These are phyloP conservation scores for Colletotrichum theobromicola DNA, from an alignment of 2,329 filamentous ascomycete species.

Conservation along the genomic window DNA sequence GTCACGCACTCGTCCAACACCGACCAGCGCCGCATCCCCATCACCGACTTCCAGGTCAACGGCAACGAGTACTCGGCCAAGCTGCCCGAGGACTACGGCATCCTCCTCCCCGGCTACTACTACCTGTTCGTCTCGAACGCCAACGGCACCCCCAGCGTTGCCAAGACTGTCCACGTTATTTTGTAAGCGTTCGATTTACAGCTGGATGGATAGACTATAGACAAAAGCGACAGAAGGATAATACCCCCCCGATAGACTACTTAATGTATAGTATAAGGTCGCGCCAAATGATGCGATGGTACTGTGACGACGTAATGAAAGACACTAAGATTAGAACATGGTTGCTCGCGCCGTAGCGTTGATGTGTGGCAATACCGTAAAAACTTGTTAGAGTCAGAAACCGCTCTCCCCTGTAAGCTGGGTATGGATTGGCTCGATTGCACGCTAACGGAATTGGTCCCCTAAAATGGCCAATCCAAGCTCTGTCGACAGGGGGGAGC, in stretches of 20 bases:
- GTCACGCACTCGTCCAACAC: constrained; percentile 63
- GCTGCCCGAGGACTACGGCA: constrained; percentile 52
- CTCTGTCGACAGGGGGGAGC: no score
- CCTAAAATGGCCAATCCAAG: no score
- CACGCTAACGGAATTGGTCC: no score
- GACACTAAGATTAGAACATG: background rate
- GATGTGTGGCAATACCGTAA: background rate
- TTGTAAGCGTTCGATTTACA: constrained; percentile 8
- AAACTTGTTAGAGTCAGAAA: no score
- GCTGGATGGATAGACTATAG: background rate
- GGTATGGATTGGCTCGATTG: no score
- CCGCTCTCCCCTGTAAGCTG: no score
- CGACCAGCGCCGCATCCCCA: constrained; percentile 59
- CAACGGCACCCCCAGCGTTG: constrained; percentile 50
- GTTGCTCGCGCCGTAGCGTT: background rate
- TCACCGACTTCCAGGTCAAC: constrained; percentile 32
- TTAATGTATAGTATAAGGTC: background rate
- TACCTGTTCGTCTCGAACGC: constrained; percentile 56
- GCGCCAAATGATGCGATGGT: background rate
- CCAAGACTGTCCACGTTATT: constrained; percentile 41
- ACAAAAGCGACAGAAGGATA: constrained; percentile 9
- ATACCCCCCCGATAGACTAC: background rate
- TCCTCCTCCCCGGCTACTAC: constrained; percentile 58
- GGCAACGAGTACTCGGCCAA: constrained; percentile 41
- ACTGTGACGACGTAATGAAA: background rate